Conservation (phyloP, 208 protist species). For the Trypanosomatidae sp. region DNA sequence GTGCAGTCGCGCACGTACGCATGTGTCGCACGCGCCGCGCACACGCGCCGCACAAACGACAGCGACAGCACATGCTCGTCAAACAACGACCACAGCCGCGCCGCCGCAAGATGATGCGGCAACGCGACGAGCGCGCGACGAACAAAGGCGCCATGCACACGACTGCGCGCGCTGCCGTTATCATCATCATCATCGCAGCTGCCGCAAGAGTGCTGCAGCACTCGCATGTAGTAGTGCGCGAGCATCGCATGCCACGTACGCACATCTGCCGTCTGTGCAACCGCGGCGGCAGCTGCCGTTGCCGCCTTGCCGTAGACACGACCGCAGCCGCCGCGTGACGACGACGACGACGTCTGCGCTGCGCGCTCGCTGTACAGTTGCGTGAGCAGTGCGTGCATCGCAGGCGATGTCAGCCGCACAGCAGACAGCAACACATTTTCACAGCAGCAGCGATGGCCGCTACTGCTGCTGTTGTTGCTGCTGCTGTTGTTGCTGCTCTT, state of each 20-base stretch:
- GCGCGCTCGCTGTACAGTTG: neutral
- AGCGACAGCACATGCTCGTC: constrained; percentile 44
- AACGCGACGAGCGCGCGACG: neutral
- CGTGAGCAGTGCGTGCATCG: constrained; percentile 22
- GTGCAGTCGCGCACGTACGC: constrained; percentile 56
- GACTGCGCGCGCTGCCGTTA: neutral
- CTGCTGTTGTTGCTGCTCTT: too few relatives aligned
- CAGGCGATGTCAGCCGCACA: constrained; percentile 21
- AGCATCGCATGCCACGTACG: constrained; percentile 48
- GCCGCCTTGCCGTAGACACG: constrained; percentile 5
- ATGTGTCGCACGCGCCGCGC: constrained; percentile 37
- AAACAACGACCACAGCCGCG: constrained; percentile 19
- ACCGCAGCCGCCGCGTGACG: too few relatives aligned
- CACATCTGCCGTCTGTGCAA: too few relatives aligned
- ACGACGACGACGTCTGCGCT: too few relatives aligned
- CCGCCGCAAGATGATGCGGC: constrained; percentile 3
- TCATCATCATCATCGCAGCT: neutral
- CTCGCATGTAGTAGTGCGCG: constrained; percentile 24
- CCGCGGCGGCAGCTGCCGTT: constrained; percentile 1
- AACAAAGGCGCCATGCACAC: neutral
- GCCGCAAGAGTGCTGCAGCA: constrained; percentile 14
- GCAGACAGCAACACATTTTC: too few relatives aligned
- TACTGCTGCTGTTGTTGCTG: too few relatives aligned
- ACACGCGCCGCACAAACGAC: constrained; percentile 47
- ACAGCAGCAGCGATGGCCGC: too few relatives aligned